These are phyloP conservation scores for Domatiomyces globalis DNA, from an alignment of 2,329 filamentous ascomycete species.

Conservation along the genomic window DNA sequence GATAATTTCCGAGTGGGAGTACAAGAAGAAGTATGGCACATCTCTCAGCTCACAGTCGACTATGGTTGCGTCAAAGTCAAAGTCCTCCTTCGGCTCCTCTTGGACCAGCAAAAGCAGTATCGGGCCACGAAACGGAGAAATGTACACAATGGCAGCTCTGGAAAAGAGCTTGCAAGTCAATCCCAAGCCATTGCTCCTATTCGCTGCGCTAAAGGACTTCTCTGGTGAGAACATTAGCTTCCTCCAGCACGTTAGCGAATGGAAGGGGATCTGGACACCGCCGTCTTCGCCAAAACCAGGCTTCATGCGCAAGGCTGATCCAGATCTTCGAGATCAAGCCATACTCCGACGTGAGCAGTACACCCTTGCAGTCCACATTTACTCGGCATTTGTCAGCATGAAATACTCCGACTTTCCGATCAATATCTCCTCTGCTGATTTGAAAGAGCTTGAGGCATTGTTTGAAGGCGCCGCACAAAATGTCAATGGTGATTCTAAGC, in stretches of 20 bases:
- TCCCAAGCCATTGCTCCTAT: conserved; percentile 46
- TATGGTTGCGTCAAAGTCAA: conserved; percentile 18
- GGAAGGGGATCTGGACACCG: conserved; percentile 32
- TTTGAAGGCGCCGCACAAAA: conserved; percentile 41
- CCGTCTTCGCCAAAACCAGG: conserved; percentile 3
- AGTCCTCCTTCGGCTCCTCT: conserved; percentile 17
- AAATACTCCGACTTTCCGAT: conserved; percentile 51
- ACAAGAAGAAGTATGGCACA: conserved; percentile 21
- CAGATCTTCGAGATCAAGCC: conserved; percentile 12
- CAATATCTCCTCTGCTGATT: conserved; percentile 47
- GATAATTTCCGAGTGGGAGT: conserved; percentile 27
- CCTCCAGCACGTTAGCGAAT: conserved; percentile 43
- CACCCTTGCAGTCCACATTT: conserved; percentile 47
- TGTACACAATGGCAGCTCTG: conserved; percentile 47
- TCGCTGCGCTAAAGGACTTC: conserved; percentile 52
- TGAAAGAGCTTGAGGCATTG: conserved; percentile 39
- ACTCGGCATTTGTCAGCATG: conserved; percentile 46
- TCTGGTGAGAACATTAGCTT: conserved; percentile 60
- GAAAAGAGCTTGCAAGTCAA: conserved; percentile 47
- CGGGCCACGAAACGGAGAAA: conserved; percentile 26
- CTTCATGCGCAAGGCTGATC: conserved; percentile 14
- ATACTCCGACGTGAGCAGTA: conserved; percentile 38
- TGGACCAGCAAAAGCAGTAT: conserved; percentile 22
- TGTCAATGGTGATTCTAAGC: conserved; percentile 28
- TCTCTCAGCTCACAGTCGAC: conserved; percentile 19